Evolutionary conservation across 2,329 filamentous ascomycete species (phyloP), one percentile per base, ranked within the genome.

Genomic region (Podosphaera leucotricha): DNA sequence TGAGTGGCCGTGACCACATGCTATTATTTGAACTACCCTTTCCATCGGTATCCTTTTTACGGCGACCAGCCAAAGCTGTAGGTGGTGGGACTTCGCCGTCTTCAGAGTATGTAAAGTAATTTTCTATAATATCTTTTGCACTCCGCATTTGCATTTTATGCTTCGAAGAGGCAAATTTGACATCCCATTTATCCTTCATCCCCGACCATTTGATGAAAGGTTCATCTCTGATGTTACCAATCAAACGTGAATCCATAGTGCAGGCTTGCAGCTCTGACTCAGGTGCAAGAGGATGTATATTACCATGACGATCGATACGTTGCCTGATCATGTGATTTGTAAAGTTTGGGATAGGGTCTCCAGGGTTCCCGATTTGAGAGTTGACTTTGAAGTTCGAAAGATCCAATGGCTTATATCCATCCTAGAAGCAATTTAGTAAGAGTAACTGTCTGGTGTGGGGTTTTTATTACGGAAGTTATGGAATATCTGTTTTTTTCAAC

Each of bases 321-420:
- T 98, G 85, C 7, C 90, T 77, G 48, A 98, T 86, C 86, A 95
- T 94, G 58, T 92, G 77, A 47, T 79, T 67, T 43, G 73, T 69
- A 60, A 94, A 95, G 0, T 69, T 62, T 0, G 85, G 87, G 0
- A 94, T 62, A 3, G 82, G 72, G 53, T 92, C 85, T 1, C 86
- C 86, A 2, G 86, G 85, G 56, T 72, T 83, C n/a, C 87, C 86
- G 6, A 94, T 70, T n/a, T 67, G 47, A 30, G 48, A 50, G 19
- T 39, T 15, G 8, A 38, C 16, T 19, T 46, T 10, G 16, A 10
- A 19, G 8, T 20, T 22, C 6, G 18, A 6, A 38, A 16, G 13
- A 33, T 10, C 35, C 28, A 2, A 1, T 24, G 7, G 21, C 2
- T 21, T 11, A n/a, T 33, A 11, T 6, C 16, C 16, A 21, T 21